Conservation (phyloP, 306 rosid genomes). For the Nissolia schottii region DNA sequence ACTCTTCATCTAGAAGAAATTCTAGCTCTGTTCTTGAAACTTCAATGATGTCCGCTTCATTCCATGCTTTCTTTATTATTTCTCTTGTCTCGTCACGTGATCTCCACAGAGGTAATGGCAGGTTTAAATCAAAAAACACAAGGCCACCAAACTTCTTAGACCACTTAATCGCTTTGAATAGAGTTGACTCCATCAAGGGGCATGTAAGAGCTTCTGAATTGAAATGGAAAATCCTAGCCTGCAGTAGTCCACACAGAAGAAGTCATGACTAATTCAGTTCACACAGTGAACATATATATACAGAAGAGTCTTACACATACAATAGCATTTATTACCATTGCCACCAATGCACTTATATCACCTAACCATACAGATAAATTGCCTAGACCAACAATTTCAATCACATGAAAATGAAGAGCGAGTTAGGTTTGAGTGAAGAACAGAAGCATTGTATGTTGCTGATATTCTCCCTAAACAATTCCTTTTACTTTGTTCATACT, state of each 20-base stretch:
- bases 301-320: not conserved
- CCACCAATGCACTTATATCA: not conserved
- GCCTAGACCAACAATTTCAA: not conserved
- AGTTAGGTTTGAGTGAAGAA: not conserved
- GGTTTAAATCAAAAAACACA: conserved; percentile 65
- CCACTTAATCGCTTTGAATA: conserved; percentile 38
- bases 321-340: not conserved
- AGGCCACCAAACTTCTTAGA: conserved; percentile 44
- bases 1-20: conserved; percentile 81
- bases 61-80: conserved; percentile 72
- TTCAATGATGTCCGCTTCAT: conserved; percentile 67
- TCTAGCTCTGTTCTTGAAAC: conserved; percentile 81
- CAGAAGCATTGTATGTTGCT: not conserved
- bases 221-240: conserved; percentile 53
- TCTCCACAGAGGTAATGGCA: conserved; percentile 79
- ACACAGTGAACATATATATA: not conserved
- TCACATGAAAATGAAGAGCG: not conserved
- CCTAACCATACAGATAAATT: not conserved
- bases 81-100: conserved; percentile 66
- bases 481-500: not conserved
- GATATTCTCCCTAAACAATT: not conserved
- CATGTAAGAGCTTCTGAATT: conserved; percentile 52
- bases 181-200: conserved; percentile 29
- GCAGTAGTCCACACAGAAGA: conserved; percentile 22
- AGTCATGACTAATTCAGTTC: conserved; percentile 5